Evolutionary conservation across 116 monocot species (phyloP).

Genomic region (Trichopus zeylanicus): DNA sequence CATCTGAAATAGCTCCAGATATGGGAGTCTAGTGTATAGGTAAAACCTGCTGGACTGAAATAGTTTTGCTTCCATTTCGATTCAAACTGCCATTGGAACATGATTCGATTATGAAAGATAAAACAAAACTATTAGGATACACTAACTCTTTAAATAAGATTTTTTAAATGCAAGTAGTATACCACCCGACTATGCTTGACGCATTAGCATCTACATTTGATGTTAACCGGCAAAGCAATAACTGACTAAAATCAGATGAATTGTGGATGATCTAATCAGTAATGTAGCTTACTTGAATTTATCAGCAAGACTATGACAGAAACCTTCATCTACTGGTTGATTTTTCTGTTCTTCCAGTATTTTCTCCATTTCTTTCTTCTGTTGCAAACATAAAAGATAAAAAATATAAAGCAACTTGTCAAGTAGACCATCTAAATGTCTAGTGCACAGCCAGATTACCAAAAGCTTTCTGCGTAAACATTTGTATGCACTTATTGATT

Average conservation of each 20-base stretch:
- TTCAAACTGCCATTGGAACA: neutral
- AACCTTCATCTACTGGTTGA: conserved; percentile 15
- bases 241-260: neutral
- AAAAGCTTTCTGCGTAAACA: no score
- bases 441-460: no score
- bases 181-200: neutral
- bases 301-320: conserved; percentile 24
- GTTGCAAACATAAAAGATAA: neutral
- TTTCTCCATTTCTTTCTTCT: conserved; percentile 30
- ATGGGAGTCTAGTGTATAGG: neutral
- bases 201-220: neutral
- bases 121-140: neutral
- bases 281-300: conserved; percentile 26
- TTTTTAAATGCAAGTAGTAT: neutral
- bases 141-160: neutral
- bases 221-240: neutral
- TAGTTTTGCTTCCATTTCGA: neutral
- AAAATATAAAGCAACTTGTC: neutral
- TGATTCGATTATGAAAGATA: neutral
- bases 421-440: no score
- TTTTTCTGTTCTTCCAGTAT: conserved; percentile 16
- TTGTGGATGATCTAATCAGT: neutral
- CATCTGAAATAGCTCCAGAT: neutral
- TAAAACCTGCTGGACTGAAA: conserved; percentile 8
- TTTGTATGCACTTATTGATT: neutral